These are phyloP conservation scores for Aspergillus cavernicola DNA, from an alignment of 495 filamentous ascomycete genomes.

Conservation along the genomic window DNA sequence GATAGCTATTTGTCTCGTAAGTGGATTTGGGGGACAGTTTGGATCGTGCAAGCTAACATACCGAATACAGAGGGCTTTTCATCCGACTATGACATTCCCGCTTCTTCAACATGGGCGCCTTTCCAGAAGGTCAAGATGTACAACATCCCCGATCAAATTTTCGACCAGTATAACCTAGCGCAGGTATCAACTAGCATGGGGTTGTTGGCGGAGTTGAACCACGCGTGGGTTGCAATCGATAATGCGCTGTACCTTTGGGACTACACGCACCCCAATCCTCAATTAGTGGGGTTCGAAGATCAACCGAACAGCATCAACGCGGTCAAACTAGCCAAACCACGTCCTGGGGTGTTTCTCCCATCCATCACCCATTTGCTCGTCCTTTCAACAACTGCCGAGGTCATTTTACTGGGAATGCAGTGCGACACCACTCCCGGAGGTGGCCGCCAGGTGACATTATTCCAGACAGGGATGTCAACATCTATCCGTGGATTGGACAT, in stretches of 20 bases:
- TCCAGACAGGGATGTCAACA: constrained; percentile 77
- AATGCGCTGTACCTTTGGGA: constrained; percentile 97
- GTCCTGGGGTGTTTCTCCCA: constrained; percentile 74
- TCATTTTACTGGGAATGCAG: constrained; percentile 78
- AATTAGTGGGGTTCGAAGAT: constrained; percentile 90
- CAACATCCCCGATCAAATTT: constrained; percentile 81
- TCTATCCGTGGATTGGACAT: constrained; percentile 69
- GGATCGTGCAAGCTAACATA: neutral
- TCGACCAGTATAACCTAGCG: constrained; percentile 82
- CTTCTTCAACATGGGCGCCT: constrained; percentile 70
- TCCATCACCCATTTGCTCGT: constrained; percentile 82
- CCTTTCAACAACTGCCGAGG: constrained; percentile 77
- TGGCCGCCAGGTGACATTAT: constrained; percentile 66
- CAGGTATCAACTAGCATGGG: constrained; percentile 86
- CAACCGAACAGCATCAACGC: constrained; percentile 79
- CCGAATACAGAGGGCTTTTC: constrained; percentile 67
- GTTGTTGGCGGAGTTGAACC: constrained; percentile 84
- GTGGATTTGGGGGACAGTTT: constrained; percentile 27
- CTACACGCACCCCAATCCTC: constrained; percentile 81
- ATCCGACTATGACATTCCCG: constrained; percentile 80
- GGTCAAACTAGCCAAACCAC: constrained; percentile 77
- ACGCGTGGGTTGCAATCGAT: constrained; percentile 95
- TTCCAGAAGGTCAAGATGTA: constrained; percentile 81
- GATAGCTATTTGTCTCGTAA: constrained; percentile 87
- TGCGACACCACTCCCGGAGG: constrained; percentile 58